Conservation (phyloP, 1,139 yeast genomes). For the Sugiyamaella castrensis region DNA sequence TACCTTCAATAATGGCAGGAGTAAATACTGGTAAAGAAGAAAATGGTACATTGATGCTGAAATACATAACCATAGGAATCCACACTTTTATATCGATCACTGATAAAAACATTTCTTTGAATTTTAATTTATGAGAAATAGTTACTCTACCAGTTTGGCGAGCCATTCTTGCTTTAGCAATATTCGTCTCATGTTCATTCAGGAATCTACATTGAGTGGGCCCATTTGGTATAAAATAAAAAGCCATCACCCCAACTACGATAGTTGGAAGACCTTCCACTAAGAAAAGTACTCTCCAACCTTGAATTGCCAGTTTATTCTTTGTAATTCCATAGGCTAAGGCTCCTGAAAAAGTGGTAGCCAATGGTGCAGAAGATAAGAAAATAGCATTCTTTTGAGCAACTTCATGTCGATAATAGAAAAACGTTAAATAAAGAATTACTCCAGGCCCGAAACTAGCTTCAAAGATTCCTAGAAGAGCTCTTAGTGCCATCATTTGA, state of each 20-base stretch:
- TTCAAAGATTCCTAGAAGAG: conserved; percentile 31
- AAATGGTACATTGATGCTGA: conserved; percentile 34
- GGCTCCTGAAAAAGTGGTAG: conserved; percentile 35
- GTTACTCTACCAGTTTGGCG: conserved; percentile 27
- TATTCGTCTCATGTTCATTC: conserved; percentile 29
- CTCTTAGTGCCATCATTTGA: conserved; percentile 29
- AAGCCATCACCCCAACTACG: conserved; percentile 34
- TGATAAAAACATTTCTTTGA: conserved; percentile 22
- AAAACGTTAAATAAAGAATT: conserved; percentile 34
- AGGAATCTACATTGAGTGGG: conserved; percentile 41
- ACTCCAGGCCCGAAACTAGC: conserved; percentile 37
- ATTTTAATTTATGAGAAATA: conserved; percentile 16
- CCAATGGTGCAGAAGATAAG: conserved; percentile 42
- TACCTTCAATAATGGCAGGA: conserved; percentile 30
- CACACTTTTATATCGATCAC: conserved; percentile 25
- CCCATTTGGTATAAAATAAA: conserved; percentile 44
- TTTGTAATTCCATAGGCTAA: conserved; percentile 42
- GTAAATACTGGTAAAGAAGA: conserved; percentile 32
- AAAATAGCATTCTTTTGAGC: conserved; percentile 53
- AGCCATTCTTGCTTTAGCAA: conserved; percentile 30
- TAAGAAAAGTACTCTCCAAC: conserved; percentile 41
- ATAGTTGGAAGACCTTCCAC: conserved; percentile 43
- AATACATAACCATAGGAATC: conserved; percentile 30
- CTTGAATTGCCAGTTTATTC: conserved; percentile 25
- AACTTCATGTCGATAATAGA: conserved; percentile 33